A percentile compares a stretch with the other conserved stretches of the same genome.
phyloP scores from a whole-genome alignment of 768 basidiomycete species.

The Psilocybe sp. region DNA sequence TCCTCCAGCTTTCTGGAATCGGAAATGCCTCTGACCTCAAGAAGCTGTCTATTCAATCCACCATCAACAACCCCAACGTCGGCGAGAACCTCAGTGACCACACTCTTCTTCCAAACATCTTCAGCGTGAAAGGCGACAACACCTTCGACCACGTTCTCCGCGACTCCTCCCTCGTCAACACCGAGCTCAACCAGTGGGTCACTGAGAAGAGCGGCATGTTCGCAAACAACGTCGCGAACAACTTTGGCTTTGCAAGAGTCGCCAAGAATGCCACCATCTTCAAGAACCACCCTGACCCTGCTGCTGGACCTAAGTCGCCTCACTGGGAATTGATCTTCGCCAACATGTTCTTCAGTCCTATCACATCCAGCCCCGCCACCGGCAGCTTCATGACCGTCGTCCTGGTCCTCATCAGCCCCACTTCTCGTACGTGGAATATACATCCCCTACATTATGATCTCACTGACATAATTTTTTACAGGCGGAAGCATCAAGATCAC shows the following conservation, averaged over 20 bases:
- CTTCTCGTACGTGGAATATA: constrained; percentile 28
- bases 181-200: constrained; percentile 23
- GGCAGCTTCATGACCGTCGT: constrained; percentile 30
- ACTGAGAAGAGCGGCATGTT: constrained; percentile 23
- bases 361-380: background rate
- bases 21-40: constrained; percentile 34
- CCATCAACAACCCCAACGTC: constrained; percentile 38
- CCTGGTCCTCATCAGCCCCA: constrained; percentile 27
- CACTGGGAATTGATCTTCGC: constrained; percentile 29
- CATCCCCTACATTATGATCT: background rate
- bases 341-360: constrained; percentile 1
- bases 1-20: constrained; percentile 41
- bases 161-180: constrained; percentile 11
- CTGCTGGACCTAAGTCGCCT: constrained; percentile 24
- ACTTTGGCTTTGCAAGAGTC: constrained; percentile 28
- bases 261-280: constrained; percentile 22
- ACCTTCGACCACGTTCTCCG: constrained; percentile 24
- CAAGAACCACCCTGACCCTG: constrained; percentile 21
- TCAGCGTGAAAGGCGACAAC: constrained; percentile 20
- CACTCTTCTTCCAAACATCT: constrained; percentile 20
- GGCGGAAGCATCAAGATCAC: constrained; percentile 35
- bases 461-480: constrained; percentile 5
- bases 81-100: constrained; percentile 49
- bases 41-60: constrained; percentile 30
- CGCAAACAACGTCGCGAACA: constrained; percentile 22